A percentile compares a stretch with the other conserved stretches of the same genome.
These are phyloP conservation scores for Ophiostoma ulmi DNA, from an alignment of 2,329 filamentous ascomycete genomes.

Conservation along the genomic window DNA sequence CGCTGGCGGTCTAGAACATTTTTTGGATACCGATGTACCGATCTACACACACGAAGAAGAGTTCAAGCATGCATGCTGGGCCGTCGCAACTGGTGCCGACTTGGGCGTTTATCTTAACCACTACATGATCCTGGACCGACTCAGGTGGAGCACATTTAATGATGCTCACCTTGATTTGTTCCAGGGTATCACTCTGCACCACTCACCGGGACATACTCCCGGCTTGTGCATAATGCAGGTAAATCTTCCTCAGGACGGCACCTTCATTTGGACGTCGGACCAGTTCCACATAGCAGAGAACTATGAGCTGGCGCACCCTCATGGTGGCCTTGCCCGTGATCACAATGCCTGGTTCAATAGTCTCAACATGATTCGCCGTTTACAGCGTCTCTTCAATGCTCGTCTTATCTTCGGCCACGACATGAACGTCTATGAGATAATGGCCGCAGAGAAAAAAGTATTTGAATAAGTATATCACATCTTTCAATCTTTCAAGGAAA, in stretches of 20 bases:
- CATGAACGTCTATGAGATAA: conserved; percentile 15
- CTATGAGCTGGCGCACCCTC: conserved; percentile 21
- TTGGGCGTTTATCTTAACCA: conserved; percentile 20
- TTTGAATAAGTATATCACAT: conserved; percentile 13
- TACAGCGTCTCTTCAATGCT: conserved; percentile 21
- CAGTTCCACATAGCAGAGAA: conserved; percentile 23
- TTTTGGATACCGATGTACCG: conserved; percentile 22
- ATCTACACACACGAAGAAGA: conserved; percentile 22
- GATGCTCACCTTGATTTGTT: conserved; percentile 21
- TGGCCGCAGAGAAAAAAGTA: background rate
- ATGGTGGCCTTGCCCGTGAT: conserved; percentile 20
- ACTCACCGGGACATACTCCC: conserved; percentile 21
- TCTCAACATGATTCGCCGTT: conserved; percentile 18
- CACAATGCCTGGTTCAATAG: conserved; percentile 24
- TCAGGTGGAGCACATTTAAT: conserved; percentile 22
- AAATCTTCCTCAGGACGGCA: conserved; percentile 20
- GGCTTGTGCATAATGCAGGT: conserved; percentile 23
- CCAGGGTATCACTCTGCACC: conserved; percentile 21
- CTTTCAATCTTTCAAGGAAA: too few species aligned
- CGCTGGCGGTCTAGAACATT: conserved; percentile 22
- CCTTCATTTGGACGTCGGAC: conserved; percentile 22
- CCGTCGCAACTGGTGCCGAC: conserved; percentile 21
- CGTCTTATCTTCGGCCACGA: conserved; percentile 20
- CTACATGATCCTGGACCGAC: conserved; percentile 20
- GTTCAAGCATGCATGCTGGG: conserved; percentile 23